Evolutionary conservation across 1,284 basidiomycete genomes (phyloP).

Genomic region (Heterobasidion annosum): DNA sequence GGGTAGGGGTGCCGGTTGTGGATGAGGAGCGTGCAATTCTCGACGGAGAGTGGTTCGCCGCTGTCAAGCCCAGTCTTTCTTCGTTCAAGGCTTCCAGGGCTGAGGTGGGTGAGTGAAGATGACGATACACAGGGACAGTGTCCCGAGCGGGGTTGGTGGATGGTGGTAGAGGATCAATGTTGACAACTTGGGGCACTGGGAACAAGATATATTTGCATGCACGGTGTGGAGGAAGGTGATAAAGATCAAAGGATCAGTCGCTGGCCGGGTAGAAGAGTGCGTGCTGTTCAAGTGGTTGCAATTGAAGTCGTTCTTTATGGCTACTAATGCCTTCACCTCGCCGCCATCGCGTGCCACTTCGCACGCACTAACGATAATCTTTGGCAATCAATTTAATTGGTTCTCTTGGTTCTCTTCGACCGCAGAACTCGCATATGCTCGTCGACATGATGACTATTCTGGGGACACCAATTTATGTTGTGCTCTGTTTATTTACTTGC

Average conservation of each 20-base stretch:
- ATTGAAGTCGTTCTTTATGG: conserved; percentile 2
- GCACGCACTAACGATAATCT: background rate
- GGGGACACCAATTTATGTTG: no score
- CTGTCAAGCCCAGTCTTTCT: conserved; percentile 27
- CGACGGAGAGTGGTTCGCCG: conserved; percentile 19
- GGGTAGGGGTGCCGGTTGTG: conserved; percentile 20
- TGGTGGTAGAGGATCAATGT: conserved; percentile 62
- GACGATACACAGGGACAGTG: conserved; percentile 32
- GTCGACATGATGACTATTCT: no score
- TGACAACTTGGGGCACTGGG: conserved; percentile 26
- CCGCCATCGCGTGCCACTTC: conserved; percentile 10
- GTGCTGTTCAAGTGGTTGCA: conserved; percentile 3
- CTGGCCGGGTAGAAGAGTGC: background rate
- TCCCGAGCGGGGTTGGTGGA: conserved; percentile 44
- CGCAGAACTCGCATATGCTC: no score
- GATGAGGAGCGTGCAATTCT: conserved; percentile 14
- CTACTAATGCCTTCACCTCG: background rate
- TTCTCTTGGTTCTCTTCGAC: no score
- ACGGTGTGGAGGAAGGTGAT: conserved; percentile 9
- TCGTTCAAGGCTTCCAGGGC: conserved; percentile 27
- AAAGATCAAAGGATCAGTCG: conserved; percentile 9
- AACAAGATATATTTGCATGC: conserved; percentile 9
- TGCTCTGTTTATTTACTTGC: no score
- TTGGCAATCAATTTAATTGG: no score
- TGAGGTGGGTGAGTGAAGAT: conserved; percentile 23